Percentiles rank a stretch among this genome's conserved stretches.
phyloP scores from a whole-genome alignment of 768 basidiomycete species.

The Mycena vulgaris region DNA sequence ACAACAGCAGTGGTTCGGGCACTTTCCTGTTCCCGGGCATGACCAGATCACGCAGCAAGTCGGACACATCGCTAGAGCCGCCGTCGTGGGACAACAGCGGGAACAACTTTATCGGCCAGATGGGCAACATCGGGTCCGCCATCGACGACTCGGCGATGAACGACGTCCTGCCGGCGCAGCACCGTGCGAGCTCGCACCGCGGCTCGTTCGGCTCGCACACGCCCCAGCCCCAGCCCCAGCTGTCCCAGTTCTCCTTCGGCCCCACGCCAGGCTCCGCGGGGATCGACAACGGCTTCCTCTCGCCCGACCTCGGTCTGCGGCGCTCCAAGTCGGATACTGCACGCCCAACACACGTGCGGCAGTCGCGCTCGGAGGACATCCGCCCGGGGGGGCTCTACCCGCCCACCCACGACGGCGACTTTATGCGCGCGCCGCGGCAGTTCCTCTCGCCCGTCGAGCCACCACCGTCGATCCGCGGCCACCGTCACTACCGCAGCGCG shows the following conservation, averaged over 20 bases:
- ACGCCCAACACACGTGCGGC: constrained; percentile 44
- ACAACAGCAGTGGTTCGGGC: constrained; percentile 14
- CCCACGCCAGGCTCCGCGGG: constrained; percentile 25
- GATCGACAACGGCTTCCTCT: constrained; percentile 43
- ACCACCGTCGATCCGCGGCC: constrained; percentile 30
- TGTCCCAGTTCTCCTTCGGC: constrained; percentile 54
- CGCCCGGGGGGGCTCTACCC: not conserved
- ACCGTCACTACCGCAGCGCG: constrained; percentile 33
- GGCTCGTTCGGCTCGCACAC: constrained; percentile 43
- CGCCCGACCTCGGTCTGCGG: constrained; percentile 47
- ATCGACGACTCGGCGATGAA: constrained; percentile 53
- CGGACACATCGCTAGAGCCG: constrained; percentile 71
- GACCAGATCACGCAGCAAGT: constrained; percentile 70
- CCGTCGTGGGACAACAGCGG: constrained; percentile 65
- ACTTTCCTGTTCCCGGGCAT: constrained; percentile 52
- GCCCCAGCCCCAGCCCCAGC: constrained; percentile 35
- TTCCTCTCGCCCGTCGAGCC: constrained; percentile 35
- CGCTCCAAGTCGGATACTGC: constrained; percentile 47
- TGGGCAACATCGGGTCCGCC: constrained; percentile 52
- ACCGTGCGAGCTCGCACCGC: constrained; percentile 40
- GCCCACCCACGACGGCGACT: constrained; percentile 6
- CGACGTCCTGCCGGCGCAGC: constrained; percentile 47
- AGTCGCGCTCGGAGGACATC: constrained; percentile 68
- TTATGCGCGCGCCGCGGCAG: constrained; percentile 13
- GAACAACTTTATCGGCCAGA: constrained; percentile 47